Evolutionary conservation across 768 basidiomycete species (phyloP).

Genomic region (Crassisporium funariophilum): DNA sequence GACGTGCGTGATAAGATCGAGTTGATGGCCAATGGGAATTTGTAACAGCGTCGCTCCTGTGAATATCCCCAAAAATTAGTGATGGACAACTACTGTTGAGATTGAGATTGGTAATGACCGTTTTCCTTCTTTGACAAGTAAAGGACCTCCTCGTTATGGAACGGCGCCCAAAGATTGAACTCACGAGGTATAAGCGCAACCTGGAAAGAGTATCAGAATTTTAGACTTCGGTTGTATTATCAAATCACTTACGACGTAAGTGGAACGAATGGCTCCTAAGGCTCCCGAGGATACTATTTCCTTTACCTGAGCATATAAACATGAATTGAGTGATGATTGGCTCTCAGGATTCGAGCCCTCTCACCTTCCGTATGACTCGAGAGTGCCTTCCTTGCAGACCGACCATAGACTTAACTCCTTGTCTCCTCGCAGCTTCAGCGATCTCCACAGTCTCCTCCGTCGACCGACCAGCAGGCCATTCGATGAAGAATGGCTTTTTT

Average conservation of each 20-base stretch:
- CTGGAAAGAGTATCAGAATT: neutral
- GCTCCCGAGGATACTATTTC: slow-evolving; percentile 29
- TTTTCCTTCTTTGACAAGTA: neutral
- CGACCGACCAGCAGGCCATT: slow-evolving; percentile 40
- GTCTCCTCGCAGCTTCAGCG: slow-evolving; percentile 29
- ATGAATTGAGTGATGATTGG: neutral
- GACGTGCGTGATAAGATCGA: slow-evolving; percentile 28
- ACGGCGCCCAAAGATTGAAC: neutral
- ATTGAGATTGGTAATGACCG: neutral
- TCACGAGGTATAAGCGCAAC: neutral
- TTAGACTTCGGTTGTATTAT: slow-evolving; percentile 3
- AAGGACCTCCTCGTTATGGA: neutral
- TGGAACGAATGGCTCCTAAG: slow-evolving; percentile 31
- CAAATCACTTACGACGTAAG: slow-evolving; percentile 28
- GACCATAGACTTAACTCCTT: slow-evolving; percentile 34
- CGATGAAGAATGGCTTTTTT: slow-evolving; percentile 41
- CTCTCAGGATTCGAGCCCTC: neutral
- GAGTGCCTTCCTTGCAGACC: slow-evolving; percentile 37
- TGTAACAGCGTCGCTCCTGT: slow-evolving; percentile 26
- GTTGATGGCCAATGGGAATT: slow-evolving; percentile 29
- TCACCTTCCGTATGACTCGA: slow-evolving; percentile 31
- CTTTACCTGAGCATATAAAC: slow-evolving; percentile 32
- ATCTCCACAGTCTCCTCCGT: slow-evolving; percentile 36
- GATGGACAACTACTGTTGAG: neutral
- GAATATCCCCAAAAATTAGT: neutral